phyloP scores from a whole-genome alignment of 805 yeast genomes.

The Wickerhamiella musiphila region DNA sequence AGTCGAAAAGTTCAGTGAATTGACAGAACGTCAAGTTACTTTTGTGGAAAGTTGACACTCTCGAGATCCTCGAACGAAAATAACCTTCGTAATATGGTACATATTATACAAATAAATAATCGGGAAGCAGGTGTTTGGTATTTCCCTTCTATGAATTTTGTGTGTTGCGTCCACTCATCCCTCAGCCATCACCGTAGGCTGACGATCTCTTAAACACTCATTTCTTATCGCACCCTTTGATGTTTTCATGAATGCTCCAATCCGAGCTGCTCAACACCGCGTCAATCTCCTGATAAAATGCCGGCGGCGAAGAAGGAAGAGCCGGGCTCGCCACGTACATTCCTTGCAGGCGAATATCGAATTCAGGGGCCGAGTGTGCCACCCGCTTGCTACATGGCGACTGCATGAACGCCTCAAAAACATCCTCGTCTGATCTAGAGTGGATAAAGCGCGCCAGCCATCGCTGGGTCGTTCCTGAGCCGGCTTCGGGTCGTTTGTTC shows the following conservation, averaged over 20 bases:
- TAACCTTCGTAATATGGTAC: too few species aligned
- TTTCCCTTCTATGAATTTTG: too few species aligned
- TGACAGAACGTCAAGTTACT: too few species aligned
- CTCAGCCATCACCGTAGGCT: too few species aligned
- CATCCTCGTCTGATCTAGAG: slow-evolving; percentile 5
- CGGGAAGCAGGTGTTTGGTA: too few species aligned
- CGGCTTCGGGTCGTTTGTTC: slow-evolving; percentile 1
- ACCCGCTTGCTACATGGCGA: slow-evolving; percentile 4
- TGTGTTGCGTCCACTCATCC: too few species aligned
- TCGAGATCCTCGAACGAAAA: too few species aligned
- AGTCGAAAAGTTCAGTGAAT: too few species aligned
- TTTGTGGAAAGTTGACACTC: too few species aligned
- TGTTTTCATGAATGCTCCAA: not conserved
- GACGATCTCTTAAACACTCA: too few species aligned
- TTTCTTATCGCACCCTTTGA: too few species aligned
- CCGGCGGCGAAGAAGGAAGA: slow-evolving; percentile 1
- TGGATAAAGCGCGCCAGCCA: slow-evolving; percentile 7
- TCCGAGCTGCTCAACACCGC: not conserved
- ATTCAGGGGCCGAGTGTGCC: slow-evolving; percentile 1
- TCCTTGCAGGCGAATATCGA: slow-evolving; percentile 1
- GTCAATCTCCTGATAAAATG: not conserved
- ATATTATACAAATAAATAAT: too few species aligned
- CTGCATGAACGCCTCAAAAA: slow-evolving; percentile 7
- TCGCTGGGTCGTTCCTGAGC: slow-evolving; percentile 4
- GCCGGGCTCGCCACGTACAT: not conserved